Percentiles rank a stretch among this genome's conserved stretches.
These are phyloP conservation scores for Hawksworthiomyces lignivorus DNA, from an alignment of 2,329 filamentous ascomycete species.

Conservation along the genomic window DNA sequence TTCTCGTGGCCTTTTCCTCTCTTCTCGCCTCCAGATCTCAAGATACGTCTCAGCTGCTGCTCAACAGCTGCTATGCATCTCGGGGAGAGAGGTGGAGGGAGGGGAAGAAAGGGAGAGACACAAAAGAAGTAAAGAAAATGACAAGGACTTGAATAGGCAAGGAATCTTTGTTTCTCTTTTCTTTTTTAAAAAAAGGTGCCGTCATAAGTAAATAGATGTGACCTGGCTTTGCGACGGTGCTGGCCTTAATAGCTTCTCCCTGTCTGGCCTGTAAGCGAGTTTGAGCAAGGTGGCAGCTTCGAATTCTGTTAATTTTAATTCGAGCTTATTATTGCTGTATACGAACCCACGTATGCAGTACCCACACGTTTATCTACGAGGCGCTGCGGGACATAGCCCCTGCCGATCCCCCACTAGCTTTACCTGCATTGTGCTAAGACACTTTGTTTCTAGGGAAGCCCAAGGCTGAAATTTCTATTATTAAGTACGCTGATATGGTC, in stretches of 20 bases:
- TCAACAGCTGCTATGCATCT: conserved; percentile 8
- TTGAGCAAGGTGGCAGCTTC: conserved; percentile 14
- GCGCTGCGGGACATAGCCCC: too few species aligned
- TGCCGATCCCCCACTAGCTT: conserved; percentile 6
- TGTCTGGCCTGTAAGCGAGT: too few species aligned
- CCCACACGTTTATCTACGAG: too few species aligned
- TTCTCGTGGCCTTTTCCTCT: neutral
- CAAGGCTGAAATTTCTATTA: too few species aligned
- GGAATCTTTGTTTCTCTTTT: too few species aligned
- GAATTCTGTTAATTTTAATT: neutral
- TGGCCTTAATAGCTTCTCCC: conserved; percentile 2
- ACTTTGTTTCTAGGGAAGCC: too few species aligned
- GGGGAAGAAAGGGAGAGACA: neutral
- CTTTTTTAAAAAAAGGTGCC: too few species aligned
- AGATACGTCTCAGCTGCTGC: neutral
- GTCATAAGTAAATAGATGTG: too few species aligned
- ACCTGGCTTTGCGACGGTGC: conserved; percentile 3
- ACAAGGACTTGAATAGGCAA: neutral
- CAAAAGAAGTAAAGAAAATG: neutral
- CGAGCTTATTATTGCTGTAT: too few species aligned
- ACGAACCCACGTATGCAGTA: too few species aligned
- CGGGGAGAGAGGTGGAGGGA: neutral
- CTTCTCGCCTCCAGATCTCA: neutral
- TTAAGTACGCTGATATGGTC: too few species aligned
- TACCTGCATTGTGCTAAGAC: neutral